Evolutionary conservation across 2,329 filamentous ascomycete species (phyloP).

Genomic region (Trichoderma asperellum): DNA sequence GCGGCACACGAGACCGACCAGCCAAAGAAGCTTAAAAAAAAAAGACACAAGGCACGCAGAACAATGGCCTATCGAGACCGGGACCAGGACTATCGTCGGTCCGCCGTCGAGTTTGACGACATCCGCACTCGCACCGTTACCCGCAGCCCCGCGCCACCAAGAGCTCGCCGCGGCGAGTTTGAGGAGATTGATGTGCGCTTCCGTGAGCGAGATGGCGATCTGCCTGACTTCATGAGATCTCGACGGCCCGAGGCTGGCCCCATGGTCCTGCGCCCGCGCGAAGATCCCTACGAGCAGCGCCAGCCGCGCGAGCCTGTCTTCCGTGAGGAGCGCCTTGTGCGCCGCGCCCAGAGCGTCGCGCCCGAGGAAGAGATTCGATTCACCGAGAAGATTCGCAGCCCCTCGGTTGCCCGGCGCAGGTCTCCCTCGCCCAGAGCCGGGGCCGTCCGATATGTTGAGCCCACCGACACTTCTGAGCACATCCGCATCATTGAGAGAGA

Average conservation of each 20-base stretch:
- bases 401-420: constrained; percentile 39
- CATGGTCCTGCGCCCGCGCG: constrained; percentile 58
- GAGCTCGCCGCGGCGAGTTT: constrained; percentile 34
- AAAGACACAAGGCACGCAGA: constrained; percentile 21
- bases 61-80: constrained; percentile 47
- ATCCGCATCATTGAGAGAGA: constrained; percentile 57
- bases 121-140: constrained; percentile 30
- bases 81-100: constrained; percentile 49
- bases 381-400: constrained; percentile 42
- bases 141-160: constrained; percentile 39
- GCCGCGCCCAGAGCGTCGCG: constrained; percentile 50
- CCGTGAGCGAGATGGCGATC: constrained; percentile 46
- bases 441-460: constrained; percentile 49
- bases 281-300: constrained; percentile 58
- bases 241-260: constrained; percentile 54
- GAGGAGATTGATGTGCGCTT: constrained; percentile 49
- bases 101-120: constrained; percentile 36
- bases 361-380: constrained; percentile 44
- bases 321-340: constrained; percentile 50
- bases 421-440: constrained; percentile 46
- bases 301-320: constrained; percentile 51
- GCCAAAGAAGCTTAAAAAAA: constrained; percentile 20
- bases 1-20: constrained; percentile 8
- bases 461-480: constrained; percentile 47
- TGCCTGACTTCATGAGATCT: constrained; percentile 56